phyloP scores from a whole-genome alignment of 768 basidiomycete species.

The Trametes punicea region DNA sequence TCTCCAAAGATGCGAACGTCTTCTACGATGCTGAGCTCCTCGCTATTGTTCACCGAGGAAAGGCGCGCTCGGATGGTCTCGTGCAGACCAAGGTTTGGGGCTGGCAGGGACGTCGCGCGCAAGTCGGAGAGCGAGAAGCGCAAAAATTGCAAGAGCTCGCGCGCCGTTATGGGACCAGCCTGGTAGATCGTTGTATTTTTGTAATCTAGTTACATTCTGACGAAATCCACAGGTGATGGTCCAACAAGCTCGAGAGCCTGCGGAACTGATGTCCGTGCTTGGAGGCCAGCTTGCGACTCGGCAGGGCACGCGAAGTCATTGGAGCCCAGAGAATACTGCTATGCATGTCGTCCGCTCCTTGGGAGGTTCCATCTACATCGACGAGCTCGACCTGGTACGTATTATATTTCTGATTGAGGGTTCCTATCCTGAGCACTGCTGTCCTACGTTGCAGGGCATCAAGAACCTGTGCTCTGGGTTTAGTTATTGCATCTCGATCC shows the following conservation, averaged over 20 bases:
- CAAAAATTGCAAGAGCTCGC: slow-evolving; percentile 68
- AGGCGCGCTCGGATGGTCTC: slow-evolving; percentile 60
- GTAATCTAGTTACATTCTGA: neutral
- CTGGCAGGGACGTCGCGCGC: slow-evolving; percentile 63
- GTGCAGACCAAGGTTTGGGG: slow-evolving; percentile 72
- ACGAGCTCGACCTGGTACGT: slow-evolving; percentile 69
- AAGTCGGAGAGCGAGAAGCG: slow-evolving; percentile 56
- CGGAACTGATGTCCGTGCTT: slow-evolving; percentile 56
- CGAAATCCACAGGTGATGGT: slow-evolving; percentile 33
- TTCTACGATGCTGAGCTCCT: slow-evolving; percentile 77
- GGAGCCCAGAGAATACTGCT: slow-evolving; percentile 76
- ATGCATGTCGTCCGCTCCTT: slow-evolving; percentile 70
- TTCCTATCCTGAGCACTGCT: neutral
- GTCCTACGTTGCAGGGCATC: slow-evolving; percentile 40
- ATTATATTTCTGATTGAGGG: slow-evolving; percentile 1
- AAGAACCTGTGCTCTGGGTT: slow-evolving; percentile 81
- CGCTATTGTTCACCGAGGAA: slow-evolving; percentile 65
- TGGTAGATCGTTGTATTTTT: slow-evolving; percentile 42
- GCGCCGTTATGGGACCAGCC: slow-evolving; percentile 63
- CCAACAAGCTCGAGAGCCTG: slow-evolving; percentile 61
- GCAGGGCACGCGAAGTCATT: slow-evolving; percentile 69
- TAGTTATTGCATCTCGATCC: slow-evolving; percentile 71
- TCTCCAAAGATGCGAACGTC: slow-evolving; percentile 46
- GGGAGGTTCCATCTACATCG: slow-evolving; percentile 53
- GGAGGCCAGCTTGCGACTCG: slow-evolving; percentile 72